Evolutionary conservation across 192 early-diverging fungal genomes (phyloP).

Genomic region (Mycoemilia scoparia): DNA sequence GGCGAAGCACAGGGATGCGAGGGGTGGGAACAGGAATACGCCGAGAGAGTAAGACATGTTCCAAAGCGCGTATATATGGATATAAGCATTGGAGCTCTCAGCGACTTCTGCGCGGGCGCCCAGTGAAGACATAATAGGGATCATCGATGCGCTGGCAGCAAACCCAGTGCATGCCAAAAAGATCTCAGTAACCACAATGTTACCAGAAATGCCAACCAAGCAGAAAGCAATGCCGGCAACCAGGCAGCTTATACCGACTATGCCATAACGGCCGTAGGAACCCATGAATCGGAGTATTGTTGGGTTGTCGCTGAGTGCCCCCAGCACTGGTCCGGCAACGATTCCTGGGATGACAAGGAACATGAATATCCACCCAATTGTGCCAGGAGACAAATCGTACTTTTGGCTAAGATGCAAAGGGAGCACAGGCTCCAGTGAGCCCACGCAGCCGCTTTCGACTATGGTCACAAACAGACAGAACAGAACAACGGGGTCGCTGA

Average conservation of each 20-base stretch:
- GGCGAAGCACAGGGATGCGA: too few relatives aligned
- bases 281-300: conserved; percentile 11
- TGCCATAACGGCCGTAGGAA: conserved; percentile 19
- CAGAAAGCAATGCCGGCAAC: conserved; percentile 25
- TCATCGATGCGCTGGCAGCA: conserved; percentile 12
- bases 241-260: conserved; percentile 14
- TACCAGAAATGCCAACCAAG: conserved; percentile 16
- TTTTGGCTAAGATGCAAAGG: conserved; percentile 17
- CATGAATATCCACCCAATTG: conserved; percentile 37
- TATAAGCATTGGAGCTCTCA: conserved; percentile 38
- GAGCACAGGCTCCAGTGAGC: conserved; percentile 22
- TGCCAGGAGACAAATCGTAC: conserved; percentile 8
- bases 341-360: conserved; percentile 51
- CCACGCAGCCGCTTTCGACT: conserved; percentile 14
- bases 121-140: conserved; percentile 52
- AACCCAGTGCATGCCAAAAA: conserved; percentile 17
- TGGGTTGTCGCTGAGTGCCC: conserved; percentile 20
- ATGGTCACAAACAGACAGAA: conserved; percentile 21
- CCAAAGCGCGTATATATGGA: conserved; percentile 48
- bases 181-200: conserved; percentile 14
- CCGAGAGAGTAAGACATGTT: conserved; percentile 60
- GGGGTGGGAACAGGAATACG: too few relatives aligned
- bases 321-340: conserved; percentile 33
- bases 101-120: conserved; percentile 42
- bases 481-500: conserved; percentile 24